These are phyloP conservation scores for Fraxinus dipetala DNA, from an alignment of 305 asterid species.

Conservation along the genomic window DNA sequence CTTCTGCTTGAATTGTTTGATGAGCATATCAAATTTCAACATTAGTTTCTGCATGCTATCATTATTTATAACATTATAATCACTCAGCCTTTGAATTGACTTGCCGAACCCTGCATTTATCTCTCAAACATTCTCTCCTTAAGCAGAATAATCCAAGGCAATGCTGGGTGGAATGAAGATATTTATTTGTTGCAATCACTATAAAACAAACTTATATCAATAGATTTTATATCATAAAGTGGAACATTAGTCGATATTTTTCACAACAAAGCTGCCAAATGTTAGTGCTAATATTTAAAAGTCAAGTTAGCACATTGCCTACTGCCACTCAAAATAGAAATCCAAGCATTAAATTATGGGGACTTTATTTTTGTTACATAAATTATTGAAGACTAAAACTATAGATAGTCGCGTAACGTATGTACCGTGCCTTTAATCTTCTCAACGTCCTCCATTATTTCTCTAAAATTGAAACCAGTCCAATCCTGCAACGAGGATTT, in stretches of 20 bases:
- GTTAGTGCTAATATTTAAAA: not conserved
- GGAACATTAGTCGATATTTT: not conserved
- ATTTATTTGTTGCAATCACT: not conserved
- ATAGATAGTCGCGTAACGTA: conserved; percentile 21
- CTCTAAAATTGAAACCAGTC: conserved; percentile 88
- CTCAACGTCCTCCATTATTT: conserved; percentile 94
- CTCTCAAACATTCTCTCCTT: not conserved
- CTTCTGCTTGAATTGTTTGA: not conserved
- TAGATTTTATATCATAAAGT: not conserved
- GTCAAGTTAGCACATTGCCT: not conserved
- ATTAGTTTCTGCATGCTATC: not conserved
- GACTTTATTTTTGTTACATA: not conserved
- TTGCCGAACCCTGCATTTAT: not conserved
- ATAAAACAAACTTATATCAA: not conserved
- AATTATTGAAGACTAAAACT: not conserved
- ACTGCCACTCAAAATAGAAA: not conserved
- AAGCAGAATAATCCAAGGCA: not conserved
- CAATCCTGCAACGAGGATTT: conserved; percentile 70
- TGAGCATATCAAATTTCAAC: not conserved
- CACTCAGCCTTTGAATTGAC: not conserved
- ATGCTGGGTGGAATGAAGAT: not conserved
- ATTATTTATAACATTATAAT: not conserved
- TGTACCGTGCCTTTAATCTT: conserved; percentile 99
- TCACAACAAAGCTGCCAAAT: not conserved
- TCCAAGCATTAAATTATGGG: not conserved